These are phyloP conservation scores for Lithocarpus polystachyus DNA, from an alignment of 306 rosid species.

Conservation along the genomic window DNA sequence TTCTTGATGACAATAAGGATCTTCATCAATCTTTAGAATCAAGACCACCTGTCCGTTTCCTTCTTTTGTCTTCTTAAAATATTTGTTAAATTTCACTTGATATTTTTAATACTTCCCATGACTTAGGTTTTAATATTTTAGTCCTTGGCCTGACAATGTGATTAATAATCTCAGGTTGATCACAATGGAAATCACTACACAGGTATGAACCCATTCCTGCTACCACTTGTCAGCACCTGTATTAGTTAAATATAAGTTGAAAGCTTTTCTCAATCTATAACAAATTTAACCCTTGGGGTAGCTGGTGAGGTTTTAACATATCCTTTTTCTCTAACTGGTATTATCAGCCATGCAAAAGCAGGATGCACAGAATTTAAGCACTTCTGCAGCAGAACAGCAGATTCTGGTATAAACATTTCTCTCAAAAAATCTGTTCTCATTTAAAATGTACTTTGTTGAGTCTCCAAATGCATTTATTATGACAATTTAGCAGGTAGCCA, in stretches of 20 bases:
- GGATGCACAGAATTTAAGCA: slow-evolving; percentile 54
- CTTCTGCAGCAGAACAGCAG: slow-evolving; percentile 83
- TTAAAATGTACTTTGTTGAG: slow-evolving; percentile 3
- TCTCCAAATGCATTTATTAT: background rate
- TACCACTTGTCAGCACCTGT: background rate
- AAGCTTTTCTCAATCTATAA: slow-evolving; percentile 7
- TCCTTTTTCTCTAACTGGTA: slow-evolving; percentile 30
- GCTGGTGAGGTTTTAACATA: slow-evolving; percentile 13
- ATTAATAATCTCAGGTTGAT: slow-evolving; percentile 56
- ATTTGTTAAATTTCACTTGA: slow-evolving; percentile 17
- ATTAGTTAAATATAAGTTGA: slow-evolving; percentile 6
- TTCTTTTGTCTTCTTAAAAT: slow-evolving; percentile 10
- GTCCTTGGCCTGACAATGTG: slow-evolving; percentile 18
- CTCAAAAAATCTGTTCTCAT: slow-evolving; percentile 10
- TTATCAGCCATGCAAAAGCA: slow-evolving; percentile 61
- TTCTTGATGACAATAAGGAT: slow-evolving; percentile 68
- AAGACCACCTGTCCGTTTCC: slow-evolving; percentile 53
- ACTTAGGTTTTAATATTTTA: slow-evolving; percentile 9
- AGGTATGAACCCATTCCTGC: slow-evolving; percentile 49
- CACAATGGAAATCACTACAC: slow-evolving; percentile 43
- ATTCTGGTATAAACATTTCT: slow-evolving; percentile 66
- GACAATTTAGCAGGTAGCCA: background rate
- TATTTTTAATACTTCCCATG: slow-evolving; percentile 16
- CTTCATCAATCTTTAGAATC: slow-evolving; percentile 76
- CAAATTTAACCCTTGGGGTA: slow-evolving; percentile 16